These are phyloP conservation scores for Xylariales sp. DNA, from an alignment of 2,329 filamentous ascomycete species.

Conservation along the genomic window DNA sequence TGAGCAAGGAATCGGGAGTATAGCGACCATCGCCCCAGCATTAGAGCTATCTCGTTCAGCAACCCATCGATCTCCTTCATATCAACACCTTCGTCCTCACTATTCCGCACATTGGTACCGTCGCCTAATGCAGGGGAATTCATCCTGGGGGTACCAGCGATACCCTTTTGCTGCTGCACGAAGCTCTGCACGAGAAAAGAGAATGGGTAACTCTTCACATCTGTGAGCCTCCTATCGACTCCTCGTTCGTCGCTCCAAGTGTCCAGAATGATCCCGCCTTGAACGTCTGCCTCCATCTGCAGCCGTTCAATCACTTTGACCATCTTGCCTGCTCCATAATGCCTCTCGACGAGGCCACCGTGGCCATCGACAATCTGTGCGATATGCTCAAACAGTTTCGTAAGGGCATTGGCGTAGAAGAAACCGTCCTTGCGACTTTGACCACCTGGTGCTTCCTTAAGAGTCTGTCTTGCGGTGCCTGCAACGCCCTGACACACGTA, in stretches of 20 bases:
- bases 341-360: slow-evolving; percentile 83
- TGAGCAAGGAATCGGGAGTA: slow-evolving; percentile 85
- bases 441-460: slow-evolving; percentile 63
- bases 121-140: slow-evolving; percentile 69
- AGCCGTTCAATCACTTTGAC: slow-evolving; percentile 86
- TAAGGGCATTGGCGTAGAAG: slow-evolving; percentile 88
- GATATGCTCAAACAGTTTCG: slow-evolving; percentile 94
- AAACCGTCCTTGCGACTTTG: slow-evolving; percentile 68
- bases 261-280: slow-evolving; percentile 92
- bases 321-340: slow-evolving; percentile 94
- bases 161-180: slow-evolving; percentile 63
- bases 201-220: slow-evolving; percentile 96
- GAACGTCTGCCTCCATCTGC: slow-evolving; percentile 91
- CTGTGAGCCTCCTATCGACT: slow-evolving; percentile 81
- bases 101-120: slow-evolving; percentile 50
- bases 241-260: slow-evolving; percentile 89
- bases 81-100: slow-evolving; percentile 89
- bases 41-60: slow-evolving; percentile 81
- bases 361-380: slow-evolving; percentile 94
- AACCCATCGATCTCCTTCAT: slow-evolving; percentile 94
- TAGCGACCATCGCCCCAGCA: slow-evolving; percentile 90
- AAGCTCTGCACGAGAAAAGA: slow-evolving; percentile 97
- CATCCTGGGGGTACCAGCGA: slow-evolving; percentile 59
- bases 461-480: slow-evolving; percentile 71
- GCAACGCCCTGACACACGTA: slow-evolving; percentile 97